These are phyloP conservation scores for Hondaea fermentalgiana DNA, from an alignment of 108 stramenopile genomes.

Conservation along the genomic window DNA sequence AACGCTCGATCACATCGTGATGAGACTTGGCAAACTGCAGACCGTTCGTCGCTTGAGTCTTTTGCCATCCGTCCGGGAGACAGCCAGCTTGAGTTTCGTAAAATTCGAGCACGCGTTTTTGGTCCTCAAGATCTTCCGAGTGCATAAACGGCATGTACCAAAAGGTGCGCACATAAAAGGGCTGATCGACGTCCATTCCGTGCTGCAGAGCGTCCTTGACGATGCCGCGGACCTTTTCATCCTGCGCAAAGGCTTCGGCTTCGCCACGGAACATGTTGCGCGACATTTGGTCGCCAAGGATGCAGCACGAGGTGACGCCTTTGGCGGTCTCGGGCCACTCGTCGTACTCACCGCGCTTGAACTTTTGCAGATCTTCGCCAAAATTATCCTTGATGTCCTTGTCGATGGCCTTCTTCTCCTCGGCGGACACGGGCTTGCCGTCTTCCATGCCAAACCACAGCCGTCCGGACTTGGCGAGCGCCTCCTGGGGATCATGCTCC, in stretches of 20 bases:
- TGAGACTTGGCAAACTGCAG: not conserved
- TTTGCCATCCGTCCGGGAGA: not conserved
- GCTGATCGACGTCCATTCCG: not conserved
- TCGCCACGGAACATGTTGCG: not conserved
- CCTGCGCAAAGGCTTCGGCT: not conserved
- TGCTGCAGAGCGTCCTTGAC: not conserved
- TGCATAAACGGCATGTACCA: constrained; percentile 11
- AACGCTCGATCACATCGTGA: not conserved
- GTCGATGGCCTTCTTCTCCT: not conserved
- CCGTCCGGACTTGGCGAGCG: not conserved
- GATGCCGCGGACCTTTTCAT: not conserved
- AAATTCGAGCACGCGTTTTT: not conserved
- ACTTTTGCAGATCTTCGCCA: not conserved
- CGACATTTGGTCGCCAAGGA: constrained; percentile 1
- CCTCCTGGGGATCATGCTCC: not conserved
- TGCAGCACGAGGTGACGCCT: not conserved
- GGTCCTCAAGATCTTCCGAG: not conserved
- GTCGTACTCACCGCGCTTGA: not conserved
- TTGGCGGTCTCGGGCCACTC: not conserved
- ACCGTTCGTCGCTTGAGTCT: not conserved
- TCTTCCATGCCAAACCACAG: not conserved
- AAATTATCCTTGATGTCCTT: not conserved
- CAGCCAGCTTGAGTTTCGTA: not conserved
- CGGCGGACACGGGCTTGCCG: not conserved
- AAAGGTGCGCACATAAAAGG: not conserved